Percentiles rank a stretch among this genome's conserved stretches.
These are phyloP conservation scores for Tetrapisispora namnaoensis DNA, from an alignment of 805 yeast genomes.

Conservation along the genomic window DNA sequence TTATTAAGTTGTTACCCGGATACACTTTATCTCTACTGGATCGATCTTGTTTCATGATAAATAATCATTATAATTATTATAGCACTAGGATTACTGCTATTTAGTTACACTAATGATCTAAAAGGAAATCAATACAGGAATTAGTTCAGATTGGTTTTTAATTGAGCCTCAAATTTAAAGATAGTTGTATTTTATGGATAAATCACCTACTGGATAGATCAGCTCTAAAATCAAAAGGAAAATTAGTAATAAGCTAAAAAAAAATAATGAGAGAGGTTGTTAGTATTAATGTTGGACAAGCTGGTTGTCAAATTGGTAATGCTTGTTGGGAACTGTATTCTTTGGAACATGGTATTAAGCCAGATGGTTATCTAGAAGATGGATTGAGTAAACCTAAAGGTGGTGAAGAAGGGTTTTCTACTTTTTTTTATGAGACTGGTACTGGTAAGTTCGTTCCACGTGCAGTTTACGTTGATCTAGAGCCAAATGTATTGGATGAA, in stretches of 20 bases:
- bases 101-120: too few species aligned
- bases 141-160: too few species aligned
- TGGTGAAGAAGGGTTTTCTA: conserved; percentile 93
- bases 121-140: too few species aligned
- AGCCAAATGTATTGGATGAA: conserved; percentile 96
- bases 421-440: conserved; percentile 93
- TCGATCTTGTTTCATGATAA: too few species aligned
- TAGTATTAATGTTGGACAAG: conserved; percentile 77
- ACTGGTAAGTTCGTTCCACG: conserved; percentile 96
- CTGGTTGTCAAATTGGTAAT: conserved; percentile 99
- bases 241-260: background rate
- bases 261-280: conserved; percentile 80
- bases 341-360: conserved; percentile 92
- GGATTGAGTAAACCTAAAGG: conserved; percentile 78
- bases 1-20: too few species aligned
- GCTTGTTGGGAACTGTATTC: conserved; percentile 98
- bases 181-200: too few species aligned
- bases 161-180: too few species aligned
- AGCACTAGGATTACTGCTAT: too few species aligned
- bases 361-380: conserved; percentile 81
- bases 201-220: too few species aligned
- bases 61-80: too few species aligned
- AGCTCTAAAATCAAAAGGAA: too few species aligned
- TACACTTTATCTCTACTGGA: too few species aligned
- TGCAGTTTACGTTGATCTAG: conserved; percentile 92